Conservation (phyloP, 1,284 basidiomycete species). For the Cutaneotrichosporon cutaneum region DNA sequence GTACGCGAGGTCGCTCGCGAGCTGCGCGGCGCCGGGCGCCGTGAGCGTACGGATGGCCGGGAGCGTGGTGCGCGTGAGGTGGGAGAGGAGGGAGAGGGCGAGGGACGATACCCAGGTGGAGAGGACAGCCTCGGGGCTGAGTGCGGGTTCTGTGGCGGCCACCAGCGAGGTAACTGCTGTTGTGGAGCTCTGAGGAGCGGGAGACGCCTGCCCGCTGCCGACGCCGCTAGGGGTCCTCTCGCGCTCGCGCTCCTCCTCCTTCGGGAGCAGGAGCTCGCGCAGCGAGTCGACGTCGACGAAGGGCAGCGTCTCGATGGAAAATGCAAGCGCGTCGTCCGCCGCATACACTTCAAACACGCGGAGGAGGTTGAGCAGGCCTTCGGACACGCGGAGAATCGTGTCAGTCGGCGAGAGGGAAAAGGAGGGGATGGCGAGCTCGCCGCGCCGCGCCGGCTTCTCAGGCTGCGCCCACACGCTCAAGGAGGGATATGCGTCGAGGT, state of each 20-base stretch:
- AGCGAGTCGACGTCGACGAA: conserved; percentile 63
- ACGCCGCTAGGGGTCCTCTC: conserved; percentile 10
- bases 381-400: conserved; percentile 81
- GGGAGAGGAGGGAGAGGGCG: conserved; percentile 71
- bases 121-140: conserved; percentile 67
- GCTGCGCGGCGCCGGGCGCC: conserved; percentile 70
- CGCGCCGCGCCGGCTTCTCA: conserved; percentile 43
- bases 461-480: conserved; percentile 66
- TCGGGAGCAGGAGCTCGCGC: conserved; percentile 52
- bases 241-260: conserved; percentile 16
- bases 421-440: conserved; percentile 77
- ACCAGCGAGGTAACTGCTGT: conserved; percentile 45
- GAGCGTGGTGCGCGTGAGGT: conserved; percentile 67
- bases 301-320: conserved; percentile 79
- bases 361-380: conserved; percentile 88
- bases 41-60: conserved; percentile 63
- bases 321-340: conserved; percentile 84
- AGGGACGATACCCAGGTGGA: conserved; percentile 87
- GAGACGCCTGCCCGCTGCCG: conserved; percentile 15
- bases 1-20: conserved; percentile 84
- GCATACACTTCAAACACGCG: conserved; percentile 92
- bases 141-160: not conserved
- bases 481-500: conserved; percentile 70
- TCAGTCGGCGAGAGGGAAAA: conserved; percentile 92
- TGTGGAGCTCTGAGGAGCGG: conserved; percentile 20